Evolutionary conservation across 1,284 basidiomycete species (phyloP), one percentile per base, ranked within the genome.

Genomic region (Ceratobasidium sp.): DNA sequence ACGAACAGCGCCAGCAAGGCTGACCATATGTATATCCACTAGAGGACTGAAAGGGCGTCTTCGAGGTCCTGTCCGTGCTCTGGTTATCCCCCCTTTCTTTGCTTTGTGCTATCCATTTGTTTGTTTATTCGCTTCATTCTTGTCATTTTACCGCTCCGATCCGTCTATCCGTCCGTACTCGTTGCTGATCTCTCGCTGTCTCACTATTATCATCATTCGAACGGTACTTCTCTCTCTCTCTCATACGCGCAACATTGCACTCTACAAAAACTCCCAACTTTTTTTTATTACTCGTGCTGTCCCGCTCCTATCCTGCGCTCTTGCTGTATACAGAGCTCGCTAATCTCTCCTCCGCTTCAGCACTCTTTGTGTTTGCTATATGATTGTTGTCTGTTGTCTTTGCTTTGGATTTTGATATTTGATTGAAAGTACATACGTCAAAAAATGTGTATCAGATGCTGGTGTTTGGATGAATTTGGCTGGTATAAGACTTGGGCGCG

Each of bases 21-120:
- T n/a, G n/a, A n/a, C n/a, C n/a, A 48, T 55, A 55, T 70, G 53
- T 70, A 70, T 70, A 58, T 70, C 53, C 67, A 70, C 67, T 70
- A 70, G 67, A 59, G 67, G 55, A 28, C 67, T 59, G 67, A 59
- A 59, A 70, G 67, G 67, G 67, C 67, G 5, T n/a, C 16, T 12
- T 21, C 21, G 8, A 14, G 6, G 67, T 70, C 67, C 67, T 70
- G 67, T 70, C 67, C 48, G 64, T 41, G 67, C 55, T 70, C 67
- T 70, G 48, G 55, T 45, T 41, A 50, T 16, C n/a, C 2, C n/a
- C 28, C n/a, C 26, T 34, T 26, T 39, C 41, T 23, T 39, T 70
- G 55, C 55, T 70, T 70, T 70, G 41, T 43, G 55, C 55, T 59
- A 34, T 70, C 53, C 32, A 45, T 45, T 69, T 55, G 18, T 69